Evolutionary conservation across 2,329 filamentous ascomycete species (phyloP), one percentile per base, ranked within the genome.

Genomic region (Colletotrichum sojae): DNA sequence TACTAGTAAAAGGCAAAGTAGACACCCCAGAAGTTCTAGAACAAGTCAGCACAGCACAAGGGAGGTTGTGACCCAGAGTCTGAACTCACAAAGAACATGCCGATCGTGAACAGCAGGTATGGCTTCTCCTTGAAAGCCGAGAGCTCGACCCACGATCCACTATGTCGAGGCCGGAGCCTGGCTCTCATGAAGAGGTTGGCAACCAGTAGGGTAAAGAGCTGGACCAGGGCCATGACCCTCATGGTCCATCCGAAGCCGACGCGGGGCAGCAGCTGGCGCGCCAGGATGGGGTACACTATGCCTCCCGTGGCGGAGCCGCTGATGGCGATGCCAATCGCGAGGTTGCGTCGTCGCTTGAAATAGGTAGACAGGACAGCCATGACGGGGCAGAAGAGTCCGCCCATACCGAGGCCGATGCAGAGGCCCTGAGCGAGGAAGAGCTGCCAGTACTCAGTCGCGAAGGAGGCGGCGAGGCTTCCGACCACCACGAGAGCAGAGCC

Each of bases 141-240:
- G 75, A 76, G 78, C 12, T 82, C 81, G 64, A 90, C 78, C 6
- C 89, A 65, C 0, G 83, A 83, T 0, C 87, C 74, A 27, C 71
- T 73, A 64, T 80, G 67, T 22, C 57, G 55, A 39, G 71, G 72
- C 12, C 60, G 68, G 1, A 67, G 63, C 18, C 75, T 74, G 3
- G 76, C 73, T 52, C 72, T 72, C 36, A 80, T 72, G 4, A 78
- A 73, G 13, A 74, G 31, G 13, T 78, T 64, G 2, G 75, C 93
- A 56, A 95, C 87, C 4, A 91, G 86, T 60, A 97, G 89, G 16
- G 90, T 90, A 0, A 88, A 90, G 1, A 89, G 84, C 76, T 96
- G 96, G 27, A 93, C 83, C 73, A 92, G 91, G 0, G 85, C 91
- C 1, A 92, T 78, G 0, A 88, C 82, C 3, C 91, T 80, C 0